Evolutionary conservation across 805 yeast species (phyloP), one percentile per base, ranked within the genome.

Genomic region (Kodamaea neixiangensis): DNA sequence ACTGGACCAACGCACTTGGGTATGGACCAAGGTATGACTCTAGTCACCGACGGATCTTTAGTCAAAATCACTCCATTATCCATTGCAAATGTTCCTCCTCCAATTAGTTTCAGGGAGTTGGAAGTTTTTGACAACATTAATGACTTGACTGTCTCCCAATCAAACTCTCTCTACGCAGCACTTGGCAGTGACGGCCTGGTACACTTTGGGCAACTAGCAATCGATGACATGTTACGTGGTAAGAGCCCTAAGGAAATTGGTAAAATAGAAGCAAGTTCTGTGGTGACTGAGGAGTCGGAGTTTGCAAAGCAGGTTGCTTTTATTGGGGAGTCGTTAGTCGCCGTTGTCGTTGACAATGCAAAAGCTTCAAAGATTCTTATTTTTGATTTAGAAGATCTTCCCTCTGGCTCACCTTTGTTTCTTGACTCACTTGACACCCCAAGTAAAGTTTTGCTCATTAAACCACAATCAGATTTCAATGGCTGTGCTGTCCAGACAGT

Each of bases 11-110:
- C 87, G 0, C 64, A 74, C 11, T 66, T 81, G 3, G 92, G 96
- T 1, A 62, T 75, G 50, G 97, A 90, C 64, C 62, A 79, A 21
- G 98, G 99, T 44, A 82, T 87, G 76, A 81, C 83, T 7, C 70
- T 87, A 17, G 97, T 93, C 0, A 75, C 86, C 33, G 98, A 94
- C 70, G 97, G 97, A 1, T 59, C 66, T 1, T 75, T 78, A 10
- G 80, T 86, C 11, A 81, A 83, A 57, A 69, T 91, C 18, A 93
- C 99, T 0, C 97, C 98, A 0, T 74, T 94, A 34, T 78, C 87
- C 1, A 64, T 85, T 25, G 96, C 97, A 1, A 90, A 85, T 63
- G 93, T 90, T 9, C 99, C 99, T 3, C 99, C 99, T 0, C 99
- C 99, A 40, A 82, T 89, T 63, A 79, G 89, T 19, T 86, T 78